Percentiles rank a stretch among this genome's conserved stretches.
phyloP scores from a whole-genome alignment of 2,329 filamentous ascomycete genomes.

The Pestalotiopsis fici region DNA sequence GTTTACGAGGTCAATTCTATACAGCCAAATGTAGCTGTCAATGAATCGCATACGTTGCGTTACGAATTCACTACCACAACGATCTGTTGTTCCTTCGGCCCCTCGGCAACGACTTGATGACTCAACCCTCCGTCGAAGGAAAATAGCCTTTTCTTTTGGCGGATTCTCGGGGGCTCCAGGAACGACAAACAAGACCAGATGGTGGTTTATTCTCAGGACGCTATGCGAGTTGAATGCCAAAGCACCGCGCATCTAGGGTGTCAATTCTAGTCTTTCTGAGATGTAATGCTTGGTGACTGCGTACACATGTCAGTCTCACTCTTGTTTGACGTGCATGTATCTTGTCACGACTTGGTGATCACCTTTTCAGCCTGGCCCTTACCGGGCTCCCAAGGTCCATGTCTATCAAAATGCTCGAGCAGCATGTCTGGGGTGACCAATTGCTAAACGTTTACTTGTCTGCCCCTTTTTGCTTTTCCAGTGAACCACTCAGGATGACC shows the following conservation, averaged over 20 bases:
- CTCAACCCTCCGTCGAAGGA: background rate
- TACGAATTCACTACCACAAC: constrained; percentile 7
- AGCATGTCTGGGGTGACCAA: too few species aligned
- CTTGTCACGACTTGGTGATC: too few species aligned
- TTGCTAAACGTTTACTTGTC: too few species aligned
- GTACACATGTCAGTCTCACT: background rate
- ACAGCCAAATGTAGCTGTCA: constrained; percentile 35
- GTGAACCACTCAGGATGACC: too few species aligned
- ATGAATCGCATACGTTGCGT: constrained; percentile 20
- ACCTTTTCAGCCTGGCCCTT: too few species aligned
- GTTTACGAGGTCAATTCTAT: constrained; percentile 34
- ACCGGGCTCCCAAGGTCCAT: too few species aligned
- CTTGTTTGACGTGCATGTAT: background rate
- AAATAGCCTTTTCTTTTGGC: too few species aligned
- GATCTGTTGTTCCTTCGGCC: background rate
- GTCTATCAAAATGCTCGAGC: too few species aligned
- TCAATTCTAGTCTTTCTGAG: background rate
- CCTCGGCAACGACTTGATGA: background rate
- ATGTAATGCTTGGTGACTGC: background rate
- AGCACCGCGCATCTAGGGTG: background rate
- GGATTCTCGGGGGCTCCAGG: background rate
- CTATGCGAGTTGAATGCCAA: background rate
- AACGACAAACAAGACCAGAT: background rate
- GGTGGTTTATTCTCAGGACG: background rate
- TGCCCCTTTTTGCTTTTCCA: too few species aligned